phyloP scores from a whole-genome alignment of 305 asterid species.

The Fraxinus dipetala region DNA sequence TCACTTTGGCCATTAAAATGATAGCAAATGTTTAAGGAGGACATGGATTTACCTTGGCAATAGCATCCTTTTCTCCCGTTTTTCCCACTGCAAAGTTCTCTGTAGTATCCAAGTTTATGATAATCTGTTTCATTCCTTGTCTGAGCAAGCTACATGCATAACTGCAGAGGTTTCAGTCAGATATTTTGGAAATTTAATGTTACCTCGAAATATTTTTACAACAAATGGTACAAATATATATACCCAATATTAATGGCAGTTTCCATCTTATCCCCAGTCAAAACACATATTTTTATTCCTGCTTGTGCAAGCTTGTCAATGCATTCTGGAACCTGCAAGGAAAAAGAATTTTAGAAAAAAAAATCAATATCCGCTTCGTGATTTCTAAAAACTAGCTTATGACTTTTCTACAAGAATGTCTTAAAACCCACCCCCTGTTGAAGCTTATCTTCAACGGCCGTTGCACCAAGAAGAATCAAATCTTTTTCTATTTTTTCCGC shows the following conservation, averaged over 20 bases:
- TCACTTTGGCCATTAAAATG: background rate
- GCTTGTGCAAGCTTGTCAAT: constrained; percentile 98
- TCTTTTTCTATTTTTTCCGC: constrained; percentile 68
- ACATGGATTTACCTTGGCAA: constrained; percentile 44
- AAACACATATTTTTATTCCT: constrained; percentile 90
- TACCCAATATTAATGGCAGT: constrained; percentile 97
- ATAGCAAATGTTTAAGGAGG: background rate
- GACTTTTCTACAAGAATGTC: background rate
- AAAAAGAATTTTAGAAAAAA: constrained; percentile 8
- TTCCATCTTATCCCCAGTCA: constrained; percentile 98
- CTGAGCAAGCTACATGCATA: constrained; percentile 74
- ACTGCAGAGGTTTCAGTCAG: constrained; percentile 44
- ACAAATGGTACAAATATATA: constrained; percentile 12
- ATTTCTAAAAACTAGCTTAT: background rate
- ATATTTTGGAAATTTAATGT: constrained; percentile 13
- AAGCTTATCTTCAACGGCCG: constrained; percentile 98
- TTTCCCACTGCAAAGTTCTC: constrained; percentile 58
- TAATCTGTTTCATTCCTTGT: constrained; percentile 78
- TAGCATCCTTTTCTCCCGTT: constrained; percentile 49
- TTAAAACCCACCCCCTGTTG: constrained; percentile 79
- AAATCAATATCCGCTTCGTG: background rate
- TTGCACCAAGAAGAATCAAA: constrained; percentile 87
- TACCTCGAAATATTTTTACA: background rate
- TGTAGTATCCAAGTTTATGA: constrained; percentile 49
- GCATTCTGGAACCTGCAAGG: constrained; percentile 83